These are phyloP conservation scores for Henningerozyma blattae DNA, from an alignment of 805 yeast species.

Conservation along the genomic window DNA sequence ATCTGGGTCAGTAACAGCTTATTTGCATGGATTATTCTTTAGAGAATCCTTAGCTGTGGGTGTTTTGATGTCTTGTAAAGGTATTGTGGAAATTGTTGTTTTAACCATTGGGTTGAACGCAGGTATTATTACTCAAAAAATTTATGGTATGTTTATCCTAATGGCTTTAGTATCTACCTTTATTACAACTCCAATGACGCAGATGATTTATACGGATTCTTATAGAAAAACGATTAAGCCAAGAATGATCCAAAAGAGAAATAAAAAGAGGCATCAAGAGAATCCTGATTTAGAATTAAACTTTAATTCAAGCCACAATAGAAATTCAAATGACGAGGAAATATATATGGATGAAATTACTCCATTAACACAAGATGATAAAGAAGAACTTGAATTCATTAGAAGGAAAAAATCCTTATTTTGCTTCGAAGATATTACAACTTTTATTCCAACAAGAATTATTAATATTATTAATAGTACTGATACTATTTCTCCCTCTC, in stretches of 20 bases:
- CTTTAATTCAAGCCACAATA: too few species aligned
- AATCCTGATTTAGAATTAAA: conserved; percentile 6
- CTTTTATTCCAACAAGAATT: conserved; percentile 10
- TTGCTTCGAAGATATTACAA: conserved; percentile 10
- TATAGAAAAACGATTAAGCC: conserved; percentile 38
- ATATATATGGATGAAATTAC: background rate
- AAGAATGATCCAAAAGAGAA: background rate
- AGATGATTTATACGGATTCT: conserved; percentile 45
- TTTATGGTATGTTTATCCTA: conserved; percentile 69
- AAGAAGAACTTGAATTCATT: background rate
- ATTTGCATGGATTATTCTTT: conserved; percentile 49
- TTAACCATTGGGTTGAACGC: conserved; percentile 64
- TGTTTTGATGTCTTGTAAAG: conserved; percentile 77
- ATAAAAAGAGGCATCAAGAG: conserved; percentile 23
- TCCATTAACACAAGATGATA: conserved; percentile 1
- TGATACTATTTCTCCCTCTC: conserved; percentile 20
- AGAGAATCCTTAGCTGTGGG: conserved; percentile 71
- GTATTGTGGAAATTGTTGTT: conserved; percentile 77
- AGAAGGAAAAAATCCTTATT: background rate
- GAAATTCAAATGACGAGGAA: background rate
- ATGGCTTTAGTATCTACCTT: conserved; percentile 76
- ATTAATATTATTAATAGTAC: conserved; percentile 17
- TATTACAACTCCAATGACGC: conserved; percentile 65
- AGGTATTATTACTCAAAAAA: conserved; percentile 48
- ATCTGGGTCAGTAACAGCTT: conserved; percentile 60